Conservation (phyloP, 2,329 filamentous ascomycete genomes). For the Xylariaceae sp. region DNA sequence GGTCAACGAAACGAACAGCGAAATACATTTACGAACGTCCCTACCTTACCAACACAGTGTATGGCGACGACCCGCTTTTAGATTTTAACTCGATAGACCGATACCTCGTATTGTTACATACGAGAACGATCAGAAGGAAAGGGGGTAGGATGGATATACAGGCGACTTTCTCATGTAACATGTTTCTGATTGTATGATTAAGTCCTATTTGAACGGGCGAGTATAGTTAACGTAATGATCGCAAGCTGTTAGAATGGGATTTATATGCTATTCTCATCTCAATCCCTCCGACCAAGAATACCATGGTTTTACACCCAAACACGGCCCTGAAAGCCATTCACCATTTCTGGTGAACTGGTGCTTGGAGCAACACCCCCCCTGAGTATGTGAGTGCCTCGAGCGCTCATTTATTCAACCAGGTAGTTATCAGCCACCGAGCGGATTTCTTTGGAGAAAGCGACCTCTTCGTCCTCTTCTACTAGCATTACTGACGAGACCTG, state of each 20-base stretch:
- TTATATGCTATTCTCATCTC: background rate
- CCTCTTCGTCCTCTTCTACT: conserved; percentile 69
- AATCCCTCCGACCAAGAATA: background rate
- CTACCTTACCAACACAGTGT: conserved; percentile 4
- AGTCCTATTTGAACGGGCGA: no score
- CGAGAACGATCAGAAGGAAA: background rate
- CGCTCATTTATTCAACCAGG: conserved; percentile 58
- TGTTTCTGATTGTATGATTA: no score
- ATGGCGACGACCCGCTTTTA: conserved; percentile 23
- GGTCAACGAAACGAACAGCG: background rate
- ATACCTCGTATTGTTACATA: background rate
- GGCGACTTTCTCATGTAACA: no score
- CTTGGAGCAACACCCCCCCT: background rate
- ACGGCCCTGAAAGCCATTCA: background rate
- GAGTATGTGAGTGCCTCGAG: background rate
- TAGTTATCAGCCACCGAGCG: conserved; percentile 73
- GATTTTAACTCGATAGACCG: background rate
- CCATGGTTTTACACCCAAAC: background rate
- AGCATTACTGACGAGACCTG: conserved; percentile 65
- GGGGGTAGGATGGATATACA: no score
- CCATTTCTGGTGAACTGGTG: background rate
- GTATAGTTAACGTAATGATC: no score
- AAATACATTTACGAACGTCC: background rate
- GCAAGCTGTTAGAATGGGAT: background rate
- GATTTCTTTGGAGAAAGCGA: conserved; percentile 77